Conservation (phyloP, 2,329 filamentous ascomycete species). For the Daldinia sp. region DNA sequence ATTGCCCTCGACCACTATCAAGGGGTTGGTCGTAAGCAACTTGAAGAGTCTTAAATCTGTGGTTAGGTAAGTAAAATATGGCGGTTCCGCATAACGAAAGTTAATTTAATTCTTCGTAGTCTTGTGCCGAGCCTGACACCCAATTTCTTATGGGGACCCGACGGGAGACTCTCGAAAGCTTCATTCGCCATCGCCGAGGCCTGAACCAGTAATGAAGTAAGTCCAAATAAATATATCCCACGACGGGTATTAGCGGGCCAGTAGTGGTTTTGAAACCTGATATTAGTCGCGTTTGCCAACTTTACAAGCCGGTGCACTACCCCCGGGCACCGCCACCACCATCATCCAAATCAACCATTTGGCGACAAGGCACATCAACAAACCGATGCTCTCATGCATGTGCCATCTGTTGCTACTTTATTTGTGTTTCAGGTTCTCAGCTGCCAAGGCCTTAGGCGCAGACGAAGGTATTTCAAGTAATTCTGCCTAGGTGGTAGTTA, state of each 20-base stretch:
- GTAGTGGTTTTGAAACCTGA: not conserved
- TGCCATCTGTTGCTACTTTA: not conserved
- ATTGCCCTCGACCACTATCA: slow-evolving; percentile 74
- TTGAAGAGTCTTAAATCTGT: slow-evolving; percentile 64
- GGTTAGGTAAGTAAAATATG: no score
- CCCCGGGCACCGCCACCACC: not conserved
- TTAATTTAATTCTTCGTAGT: slow-evolving; percentile 77
- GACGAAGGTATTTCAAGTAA: not conserved
- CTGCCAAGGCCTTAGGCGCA: not conserved
- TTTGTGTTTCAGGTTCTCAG: not conserved
- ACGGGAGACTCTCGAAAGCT: slow-evolving; percentile 53
- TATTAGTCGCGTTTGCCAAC: not conserved
- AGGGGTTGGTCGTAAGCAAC: slow-evolving; percentile 88
- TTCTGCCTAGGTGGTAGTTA: not conserved
- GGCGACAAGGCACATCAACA: not conserved
- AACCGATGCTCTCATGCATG: not conserved
- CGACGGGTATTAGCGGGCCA: not conserved
- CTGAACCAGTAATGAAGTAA: not conserved
- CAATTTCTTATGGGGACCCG: slow-evolving; percentile 84
- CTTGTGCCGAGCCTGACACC: slow-evolving; percentile 80
- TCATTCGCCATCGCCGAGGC: not conserved
- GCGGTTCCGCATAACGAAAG: slow-evolving; percentile 54
- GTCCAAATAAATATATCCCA: not conserved
- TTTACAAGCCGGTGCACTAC: not conserved
- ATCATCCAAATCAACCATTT: not conserved